A percentile compares a stretch with the other conserved stretches of the same genome.
Conservation (phyloP, 805 yeast species). For the Sugiyamaella valdiviana region DNA sequence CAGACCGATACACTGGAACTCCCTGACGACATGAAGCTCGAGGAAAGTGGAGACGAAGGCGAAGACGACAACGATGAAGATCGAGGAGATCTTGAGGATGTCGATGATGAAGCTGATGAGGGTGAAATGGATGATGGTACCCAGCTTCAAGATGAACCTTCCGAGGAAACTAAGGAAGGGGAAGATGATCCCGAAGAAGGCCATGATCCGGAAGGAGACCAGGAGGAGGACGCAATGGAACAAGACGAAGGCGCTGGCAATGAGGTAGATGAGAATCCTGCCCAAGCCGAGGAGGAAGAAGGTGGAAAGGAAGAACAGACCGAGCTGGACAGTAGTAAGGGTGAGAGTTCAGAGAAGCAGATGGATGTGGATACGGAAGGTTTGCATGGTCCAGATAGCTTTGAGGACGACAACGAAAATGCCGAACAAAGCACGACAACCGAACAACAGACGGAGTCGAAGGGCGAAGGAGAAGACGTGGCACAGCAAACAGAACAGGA, state of each 20-base stretch:
- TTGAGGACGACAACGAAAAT: conserved; percentile 57
- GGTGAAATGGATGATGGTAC: conserved; percentile 30
- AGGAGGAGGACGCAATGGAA: conserved; percentile 20
- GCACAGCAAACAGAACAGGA: conserved; percentile 77
- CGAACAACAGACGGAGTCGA: conserved; percentile 36
- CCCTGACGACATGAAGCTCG: conserved; percentile 88
- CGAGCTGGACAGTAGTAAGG: conserved; percentile 29
- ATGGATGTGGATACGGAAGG: conserved; percentile 51
- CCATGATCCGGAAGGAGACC: conserved; percentile 22
- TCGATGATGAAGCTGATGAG: conserved; percentile 28
- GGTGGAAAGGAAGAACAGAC: conserved; percentile 28
- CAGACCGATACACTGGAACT: conserved; percentile 82
- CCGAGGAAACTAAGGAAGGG: conserved; percentile 20
- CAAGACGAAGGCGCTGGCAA: conserved; percentile 25
- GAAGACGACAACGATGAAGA: conserved; percentile 40
- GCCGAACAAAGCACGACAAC: conserved; percentile 25
- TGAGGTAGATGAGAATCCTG: conserved; percentile 28
- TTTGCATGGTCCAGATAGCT: conserved; percentile 65
- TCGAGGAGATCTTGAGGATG: conserved; percentile 31
- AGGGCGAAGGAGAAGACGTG: conserved; percentile 52
- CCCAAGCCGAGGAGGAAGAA: conserved; percentile 29
- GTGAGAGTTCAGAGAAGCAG: conserved; percentile 22
- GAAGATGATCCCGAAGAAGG: conserved; percentile 21
- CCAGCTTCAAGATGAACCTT: conserved; percentile 29
- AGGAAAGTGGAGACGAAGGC: conserved; percentile 63